Evolutionary conservation across 495 filamentous ascomycete species (phyloP).

Genomic region (Podospora pseudocomata): DNA sequence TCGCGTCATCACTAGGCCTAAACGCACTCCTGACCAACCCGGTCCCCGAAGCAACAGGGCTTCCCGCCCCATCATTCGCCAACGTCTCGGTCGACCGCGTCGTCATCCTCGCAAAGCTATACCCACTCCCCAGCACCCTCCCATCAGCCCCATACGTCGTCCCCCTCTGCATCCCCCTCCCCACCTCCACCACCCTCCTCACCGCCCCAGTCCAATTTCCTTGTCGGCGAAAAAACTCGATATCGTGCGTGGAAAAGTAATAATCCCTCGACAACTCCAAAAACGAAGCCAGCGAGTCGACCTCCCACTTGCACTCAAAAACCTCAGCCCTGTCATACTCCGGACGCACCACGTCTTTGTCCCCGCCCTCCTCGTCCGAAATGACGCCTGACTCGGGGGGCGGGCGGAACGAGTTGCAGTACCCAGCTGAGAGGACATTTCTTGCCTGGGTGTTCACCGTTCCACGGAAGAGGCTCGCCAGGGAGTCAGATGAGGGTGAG

Average conservation of each 20-base stretch:
- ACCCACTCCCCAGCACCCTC: conserved; percentile 20
- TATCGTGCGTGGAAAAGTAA: conserved; percentile 55
- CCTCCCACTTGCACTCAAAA: conserved; percentile 60
- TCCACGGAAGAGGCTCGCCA: conserved; percentile 60
- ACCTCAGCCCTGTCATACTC: conserved; percentile 17
- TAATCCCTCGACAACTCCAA: conserved; percentile 57
- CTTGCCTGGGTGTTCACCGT: conserved; percentile 64
- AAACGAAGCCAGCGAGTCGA: conserved; percentile 66
- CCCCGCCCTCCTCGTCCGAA: too few species aligned
- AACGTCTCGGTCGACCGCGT: conserved; percentile 57
- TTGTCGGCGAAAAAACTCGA: conserved; percentile 25
- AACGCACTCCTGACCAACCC: conserved; percentile 61
- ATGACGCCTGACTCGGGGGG: conserved; percentile 47
- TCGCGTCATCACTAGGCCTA: conserved; percentile 60
- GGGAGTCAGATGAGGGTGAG: conserved; percentile 38
- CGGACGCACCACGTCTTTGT: too few species aligned
- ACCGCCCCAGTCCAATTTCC: too few species aligned
- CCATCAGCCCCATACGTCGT: too few species aligned
- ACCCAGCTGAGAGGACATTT: conserved; percentile 52
- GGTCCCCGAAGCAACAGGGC: conserved; percentile 54
- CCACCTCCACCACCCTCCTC: too few species aligned
- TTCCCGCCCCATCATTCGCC: conserved; percentile 54
- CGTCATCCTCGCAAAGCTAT: conserved; percentile 55
- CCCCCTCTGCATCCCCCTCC: too few species aligned
- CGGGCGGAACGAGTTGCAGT: conserved; percentile 66